Evolutionary conservation across 352 stramenopile species (phyloP), one percentile per base, ranked within the genome.

Genomic region (Phytopythium aichiense): DNA sequence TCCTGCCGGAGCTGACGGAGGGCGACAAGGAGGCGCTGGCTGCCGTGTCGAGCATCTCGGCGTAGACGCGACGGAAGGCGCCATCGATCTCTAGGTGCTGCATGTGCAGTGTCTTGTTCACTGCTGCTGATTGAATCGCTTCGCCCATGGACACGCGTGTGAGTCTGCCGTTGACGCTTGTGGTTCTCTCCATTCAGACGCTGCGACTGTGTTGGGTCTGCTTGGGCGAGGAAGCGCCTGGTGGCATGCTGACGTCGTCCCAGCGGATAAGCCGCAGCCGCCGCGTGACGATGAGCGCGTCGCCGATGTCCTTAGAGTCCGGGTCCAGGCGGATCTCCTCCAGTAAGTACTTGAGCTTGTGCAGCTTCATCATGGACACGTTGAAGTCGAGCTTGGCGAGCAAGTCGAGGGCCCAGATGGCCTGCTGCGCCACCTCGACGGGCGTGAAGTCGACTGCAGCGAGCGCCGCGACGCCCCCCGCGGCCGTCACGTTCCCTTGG

Each of bases 321-420:
- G 78, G 80, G 60, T 90, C 82, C 48, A 87, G 65, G 11, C 74
- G 77, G 55, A 91, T 87, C 58, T 91, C 82, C 58, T 85, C 72
- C 48, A 91, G 72, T 43, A 91, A 59, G 55, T 88, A 91, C 72
- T 88, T 91, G 55, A 91, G 69, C 31, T 71, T 73, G 55, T 87
- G 75, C 31, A 78, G 66, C 68, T 91, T 91, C 79, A 91, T 91
- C 67, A 79, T 71, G 37, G 72, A 77, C 8, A 88, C 73, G 64
- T 91, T 91, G 58, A 84, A 89, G 49, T 87, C 78, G 15, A 89
- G 64, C 53, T 62, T 77, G 43, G 77, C 76, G 37, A 91, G 70
- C 53, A 89, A 59, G 46, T 91, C 82, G n/a, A 91, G 71, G 6
- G 82, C 74, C 82, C 82, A 91, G n/a, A 89, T 68, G 16, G 78